Conservation (phyloP, 2,329 filamentous ascomycete species). For the Cladophialophora psammophila region DNA sequence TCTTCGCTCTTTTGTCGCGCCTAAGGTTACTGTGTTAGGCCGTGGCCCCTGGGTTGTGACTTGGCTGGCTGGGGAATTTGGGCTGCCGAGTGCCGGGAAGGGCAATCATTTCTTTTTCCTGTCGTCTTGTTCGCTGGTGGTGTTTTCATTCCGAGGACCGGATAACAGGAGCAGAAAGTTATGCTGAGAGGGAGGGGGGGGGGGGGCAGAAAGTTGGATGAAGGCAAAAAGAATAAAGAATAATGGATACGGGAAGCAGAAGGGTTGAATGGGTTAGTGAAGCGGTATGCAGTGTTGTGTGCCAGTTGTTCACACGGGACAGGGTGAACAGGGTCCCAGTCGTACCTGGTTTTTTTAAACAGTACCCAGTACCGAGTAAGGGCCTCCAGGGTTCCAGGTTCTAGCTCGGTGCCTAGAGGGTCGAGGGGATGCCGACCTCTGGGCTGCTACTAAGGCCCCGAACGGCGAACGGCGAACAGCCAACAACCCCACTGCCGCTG, state of each 20-base stretch:
- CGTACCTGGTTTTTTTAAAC: not conserved
- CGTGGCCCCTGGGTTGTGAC: not conserved
- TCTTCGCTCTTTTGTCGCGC: slow-evolving; percentile 20
- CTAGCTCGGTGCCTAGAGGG: not conserved
- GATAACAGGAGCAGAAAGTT: slow-evolving; percentile 1
- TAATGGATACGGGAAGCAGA: no score
- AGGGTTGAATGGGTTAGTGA: not conserved
- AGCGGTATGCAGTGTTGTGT: slow-evolving; percentile 5
- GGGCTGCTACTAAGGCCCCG: not conserved
- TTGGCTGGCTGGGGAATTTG: not conserved
- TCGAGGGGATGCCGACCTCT: no score
- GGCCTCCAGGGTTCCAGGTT: no score
- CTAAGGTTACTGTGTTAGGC: slow-evolving; percentile 14
- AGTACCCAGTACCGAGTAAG: no score
- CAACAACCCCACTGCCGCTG: slow-evolving; percentile 3
- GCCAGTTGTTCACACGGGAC: slow-evolving; percentile 20
- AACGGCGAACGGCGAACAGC: not conserved
- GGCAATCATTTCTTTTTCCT: slow-evolving; percentile 3
- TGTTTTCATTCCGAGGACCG: slow-evolving; percentile 13
- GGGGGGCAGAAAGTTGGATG: not conserved
- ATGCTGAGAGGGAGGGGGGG: not conserved
- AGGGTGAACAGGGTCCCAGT: slow-evolving; percentile 14
- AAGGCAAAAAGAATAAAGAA: not conserved
- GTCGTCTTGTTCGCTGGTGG: not conserved
- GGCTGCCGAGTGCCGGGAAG: not conserved